Percentiles rank a stretch among this genome's conserved stretches.
Evolutionary conservation across 2,329 filamentous ascomycete genomes (phyloP).

Genomic region (Pestalotiopsis sp.): DNA sequence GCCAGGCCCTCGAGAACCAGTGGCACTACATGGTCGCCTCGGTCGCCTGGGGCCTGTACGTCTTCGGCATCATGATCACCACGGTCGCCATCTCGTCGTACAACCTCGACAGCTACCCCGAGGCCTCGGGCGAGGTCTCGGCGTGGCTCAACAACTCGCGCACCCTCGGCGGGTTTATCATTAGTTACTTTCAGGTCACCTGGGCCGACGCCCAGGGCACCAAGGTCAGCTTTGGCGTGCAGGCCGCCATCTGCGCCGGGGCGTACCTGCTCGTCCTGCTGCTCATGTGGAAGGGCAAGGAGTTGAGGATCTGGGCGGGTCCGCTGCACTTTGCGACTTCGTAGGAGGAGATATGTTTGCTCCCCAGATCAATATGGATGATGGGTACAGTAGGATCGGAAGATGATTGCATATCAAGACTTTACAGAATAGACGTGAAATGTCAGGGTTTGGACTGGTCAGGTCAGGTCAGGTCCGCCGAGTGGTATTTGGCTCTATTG

Average conservation of each 20-base stretch:
- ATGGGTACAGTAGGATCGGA: neutral
- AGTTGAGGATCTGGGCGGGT: conserved; percentile 36
- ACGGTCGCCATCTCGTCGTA: conserved; percentile 56
- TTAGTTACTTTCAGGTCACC: conserved; percentile 53
- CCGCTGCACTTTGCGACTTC: conserved; percentile 34
- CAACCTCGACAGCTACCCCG: conserved; percentile 56
- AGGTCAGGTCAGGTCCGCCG: neutral
- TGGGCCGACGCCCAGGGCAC: conserved; percentile 50
- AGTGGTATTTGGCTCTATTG: neutral
- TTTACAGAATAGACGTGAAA: neutral
- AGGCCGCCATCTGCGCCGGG: conserved; percentile 41
- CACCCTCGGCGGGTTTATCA: conserved; percentile 52
- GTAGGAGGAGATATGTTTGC: neutral
- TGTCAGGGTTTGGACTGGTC: neutral
- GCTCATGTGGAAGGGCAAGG: conserved; percentile 39
- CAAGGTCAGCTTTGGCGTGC: conserved; percentile 47
- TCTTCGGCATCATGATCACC: conserved; percentile 57
- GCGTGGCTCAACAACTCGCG: conserved; percentile 54
- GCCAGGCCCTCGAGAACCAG: conserved; percentile 49
- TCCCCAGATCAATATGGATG: neutral
- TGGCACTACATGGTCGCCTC: conserved; percentile 56
- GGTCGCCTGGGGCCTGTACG: conserved; percentile 55
- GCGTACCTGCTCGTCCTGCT: conserved; percentile 38
- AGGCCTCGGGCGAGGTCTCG: conserved; percentile 55
- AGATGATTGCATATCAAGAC: neutral